Evolutionary conservation across 352 stramenopile genomes (phyloP).

Genomic region (Pythium dissimile): DNA sequence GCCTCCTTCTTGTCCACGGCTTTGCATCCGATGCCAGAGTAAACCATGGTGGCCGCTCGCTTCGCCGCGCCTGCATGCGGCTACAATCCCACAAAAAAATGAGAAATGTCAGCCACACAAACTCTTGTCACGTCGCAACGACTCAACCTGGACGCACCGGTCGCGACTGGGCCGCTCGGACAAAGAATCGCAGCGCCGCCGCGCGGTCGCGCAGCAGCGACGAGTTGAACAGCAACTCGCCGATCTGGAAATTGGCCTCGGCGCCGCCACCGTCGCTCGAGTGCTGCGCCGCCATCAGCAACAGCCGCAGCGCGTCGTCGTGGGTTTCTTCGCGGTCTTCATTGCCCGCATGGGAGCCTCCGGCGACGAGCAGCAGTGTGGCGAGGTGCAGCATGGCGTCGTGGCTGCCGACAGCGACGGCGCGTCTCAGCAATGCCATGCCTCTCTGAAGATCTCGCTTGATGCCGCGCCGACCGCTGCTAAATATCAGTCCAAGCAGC

Average conservation of each 20-base stretch:
- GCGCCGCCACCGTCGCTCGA: constrained; percentile 16
- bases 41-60: constrained; percentile 58
- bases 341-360: too few relatives aligned
- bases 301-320: constrained; percentile 55
- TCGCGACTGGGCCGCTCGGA: constrained; percentile 40
- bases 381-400: constrained; percentile 58
- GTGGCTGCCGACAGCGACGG: constrained; percentile 32
- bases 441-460: constrained; percentile 57
- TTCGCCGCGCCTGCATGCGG: constrained; percentile 43
- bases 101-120: neutral
- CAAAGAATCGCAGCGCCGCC: constrained; percentile 56
- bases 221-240: constrained; percentile 55
- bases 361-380: constrained; percentile 33
- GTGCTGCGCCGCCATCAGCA: constrained; percentile 43
- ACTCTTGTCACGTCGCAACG: neutral
- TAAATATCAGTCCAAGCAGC: constrained; percentile 46
- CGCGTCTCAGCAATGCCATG: constrained; percentile 47
- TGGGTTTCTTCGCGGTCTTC: constrained; percentile 52
- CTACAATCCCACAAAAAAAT: constrained; percentile 19
- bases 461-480: constrained; percentile 34
- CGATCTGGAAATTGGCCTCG: constrained; percentile 40
- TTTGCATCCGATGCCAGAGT: constrained; percentile 47
- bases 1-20: constrained; percentile 44
- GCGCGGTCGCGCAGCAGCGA: constrained; percentile 40
- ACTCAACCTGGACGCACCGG: constrained; percentile 1